phyloP scores from a whole-genome alignment of 805 yeast species.

The Saccharomycopsis lassenensis region DNA sequence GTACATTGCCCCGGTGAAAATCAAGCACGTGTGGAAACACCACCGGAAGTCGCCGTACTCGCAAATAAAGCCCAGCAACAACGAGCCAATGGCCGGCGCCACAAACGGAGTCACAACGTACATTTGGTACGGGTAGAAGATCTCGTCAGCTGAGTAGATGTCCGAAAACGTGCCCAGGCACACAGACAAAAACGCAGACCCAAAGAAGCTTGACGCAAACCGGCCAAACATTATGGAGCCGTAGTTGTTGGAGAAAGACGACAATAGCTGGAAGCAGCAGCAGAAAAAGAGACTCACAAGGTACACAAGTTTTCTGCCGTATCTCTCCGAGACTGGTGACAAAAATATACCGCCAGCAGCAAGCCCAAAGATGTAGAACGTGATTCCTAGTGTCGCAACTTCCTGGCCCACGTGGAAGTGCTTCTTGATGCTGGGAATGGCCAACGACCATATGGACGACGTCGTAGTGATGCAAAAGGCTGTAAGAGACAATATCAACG shows the following conservation, averaged over 20 bases:
- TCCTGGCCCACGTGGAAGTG: conserved; percentile 34
- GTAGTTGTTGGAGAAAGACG: conserved; percentile 13
- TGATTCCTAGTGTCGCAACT: conserved; percentile 40
- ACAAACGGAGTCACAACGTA: conserved; percentile 40
- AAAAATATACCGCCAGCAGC: conserved; percentile 58
- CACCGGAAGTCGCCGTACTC: conserved; percentile 47
- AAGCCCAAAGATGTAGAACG: conserved; percentile 54
- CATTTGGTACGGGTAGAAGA: conserved; percentile 47
- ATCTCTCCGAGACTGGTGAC: conserved; percentile 60
- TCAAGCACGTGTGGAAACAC: conserved; percentile 48
- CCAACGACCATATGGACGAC: conserved; percentile 60
- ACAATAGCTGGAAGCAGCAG: conserved; percentile 11
- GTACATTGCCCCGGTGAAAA: conserved; percentile 41
- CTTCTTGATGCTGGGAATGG: conserved; percentile 33
- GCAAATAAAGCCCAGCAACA: conserved; percentile 47
- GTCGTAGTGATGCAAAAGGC: conserved; percentile 57
- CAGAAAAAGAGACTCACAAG: conserved; percentile 26
- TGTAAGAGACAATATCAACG: conserved; percentile 40
- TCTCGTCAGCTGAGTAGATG: conserved; percentile 37
- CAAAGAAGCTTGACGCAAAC: conserved; percentile 15
- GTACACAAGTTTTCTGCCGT: conserved; percentile 39
- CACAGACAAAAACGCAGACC: conserved; percentile 13
- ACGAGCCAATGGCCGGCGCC: conserved; percentile 54
- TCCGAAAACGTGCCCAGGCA: conserved; percentile 32
- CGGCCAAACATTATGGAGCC: conserved; percentile 13